phyloP scores from a whole-genome alignment of 371 early-diverging fungal species.

The Actinomucor elegans region DNA sequence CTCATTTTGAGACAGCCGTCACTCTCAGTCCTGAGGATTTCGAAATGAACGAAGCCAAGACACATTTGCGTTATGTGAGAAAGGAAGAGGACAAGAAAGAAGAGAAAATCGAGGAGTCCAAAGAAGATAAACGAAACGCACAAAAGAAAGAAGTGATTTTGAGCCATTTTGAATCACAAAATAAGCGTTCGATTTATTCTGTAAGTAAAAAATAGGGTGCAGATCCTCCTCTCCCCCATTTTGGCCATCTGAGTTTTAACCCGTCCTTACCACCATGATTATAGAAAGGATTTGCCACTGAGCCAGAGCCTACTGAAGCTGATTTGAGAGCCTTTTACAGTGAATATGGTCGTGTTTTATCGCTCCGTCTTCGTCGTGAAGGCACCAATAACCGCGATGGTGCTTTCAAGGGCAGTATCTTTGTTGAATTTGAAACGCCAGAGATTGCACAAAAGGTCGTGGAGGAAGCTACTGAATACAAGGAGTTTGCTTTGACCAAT shows the following conservation, averaged over 20 bases:
- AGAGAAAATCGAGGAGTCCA: neutral
- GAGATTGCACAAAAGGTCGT: conserved; percentile 30
- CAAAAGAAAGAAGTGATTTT: conserved; percentile 1
- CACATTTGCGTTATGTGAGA: conserved; percentile 29
- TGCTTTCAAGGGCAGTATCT: conserved; percentile 41
- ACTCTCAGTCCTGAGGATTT: conserved; percentile 24
- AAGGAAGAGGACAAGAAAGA: conserved; percentile 14
- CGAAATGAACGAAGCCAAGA: conserved; percentile 42
- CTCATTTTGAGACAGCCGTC: conserved; percentile 28
- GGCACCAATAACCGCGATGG: conserved; percentile 25
- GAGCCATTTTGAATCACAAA: conserved; percentile 19
- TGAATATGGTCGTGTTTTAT: conserved; percentile 38
- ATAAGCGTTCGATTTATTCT: conserved; percentile 42
- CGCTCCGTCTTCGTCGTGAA: conserved; percentile 36
- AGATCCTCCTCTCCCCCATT: neutral
- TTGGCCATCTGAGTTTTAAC: neutral
- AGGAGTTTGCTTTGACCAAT: conserved; percentile 10
- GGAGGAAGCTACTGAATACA: conserved; percentile 17
- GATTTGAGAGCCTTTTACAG: conserved; percentile 32
- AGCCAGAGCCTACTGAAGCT: conserved; percentile 16
- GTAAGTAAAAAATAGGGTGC: conserved; percentile 16
- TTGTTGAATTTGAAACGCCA: conserved; percentile 43
- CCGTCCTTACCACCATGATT: neutral
- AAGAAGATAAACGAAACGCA: neutral
- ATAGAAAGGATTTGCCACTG: conserved; percentile 41